Evolutionary conservation across 495 filamentous ascomycete genomes (phyloP).

Genomic region (Aspergillus leporis): DNA sequence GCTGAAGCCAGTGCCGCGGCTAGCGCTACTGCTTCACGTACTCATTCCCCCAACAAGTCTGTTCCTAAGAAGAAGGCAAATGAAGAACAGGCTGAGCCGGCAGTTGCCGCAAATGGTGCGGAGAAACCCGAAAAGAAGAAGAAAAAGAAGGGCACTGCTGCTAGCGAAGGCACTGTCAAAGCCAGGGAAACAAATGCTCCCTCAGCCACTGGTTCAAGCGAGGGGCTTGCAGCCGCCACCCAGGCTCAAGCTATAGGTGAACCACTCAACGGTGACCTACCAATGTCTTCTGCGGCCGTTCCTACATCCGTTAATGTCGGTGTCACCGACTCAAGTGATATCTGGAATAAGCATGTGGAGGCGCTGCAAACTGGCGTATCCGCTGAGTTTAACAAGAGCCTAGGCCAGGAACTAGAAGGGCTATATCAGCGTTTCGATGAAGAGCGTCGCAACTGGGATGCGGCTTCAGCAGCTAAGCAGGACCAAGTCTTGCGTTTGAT

Average conservation of each 20-base stretch:
- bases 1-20: constrained; percentile 32
- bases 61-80: constrained; percentile 41
- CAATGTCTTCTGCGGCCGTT: constrained; percentile 16
- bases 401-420: constrained; percentile 57
- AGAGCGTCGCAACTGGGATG: constrained; percentile 64
- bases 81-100: constrained; percentile 41
- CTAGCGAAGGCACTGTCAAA: constrained; percentile 35
- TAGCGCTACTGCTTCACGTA: constrained; percentile 33
- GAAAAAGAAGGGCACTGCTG: constrained; percentile 53
- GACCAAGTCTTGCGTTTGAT: constrained; percentile 83
- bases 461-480: constrained; percentile 66
- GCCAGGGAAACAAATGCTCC: constrained; percentile 26
- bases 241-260: constrained; percentile 15
- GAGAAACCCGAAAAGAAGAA: constrained; percentile 60
- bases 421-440: constrained; percentile 64
- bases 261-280: constrained; percentile 21
- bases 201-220: constrained; percentile 17
- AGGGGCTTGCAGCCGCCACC: constrained; percentile 17
- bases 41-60: constrained; percentile 45
- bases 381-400: constrained; percentile 53
- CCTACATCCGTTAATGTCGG: constrained; percentile 9
- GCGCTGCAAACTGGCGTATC: constrained; percentile 56
- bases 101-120: constrained; percentile 31
- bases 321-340: constrained; percentile 22
- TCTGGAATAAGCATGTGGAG: constrained; percentile 53